Conservation (phyloP, 2,329 filamentous ascomycete genomes). For the Tolypocladium paradoxum region DNA sequence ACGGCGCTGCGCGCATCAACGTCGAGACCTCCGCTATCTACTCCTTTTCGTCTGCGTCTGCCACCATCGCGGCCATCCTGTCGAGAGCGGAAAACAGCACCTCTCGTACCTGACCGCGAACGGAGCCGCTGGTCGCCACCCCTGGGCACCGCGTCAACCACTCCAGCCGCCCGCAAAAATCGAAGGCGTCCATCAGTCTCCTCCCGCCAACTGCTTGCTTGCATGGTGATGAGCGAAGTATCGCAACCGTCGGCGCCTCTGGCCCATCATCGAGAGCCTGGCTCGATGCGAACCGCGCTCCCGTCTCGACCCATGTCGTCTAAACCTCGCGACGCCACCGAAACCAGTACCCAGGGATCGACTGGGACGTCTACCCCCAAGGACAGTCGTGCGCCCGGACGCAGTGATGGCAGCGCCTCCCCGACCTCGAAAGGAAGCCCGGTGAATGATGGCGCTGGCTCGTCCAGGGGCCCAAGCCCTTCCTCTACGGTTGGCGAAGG, state of each 20-base stretch:
- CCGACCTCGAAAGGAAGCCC: slow-evolving; percentile 15
- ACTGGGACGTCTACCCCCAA: slow-evolving; percentile 12
- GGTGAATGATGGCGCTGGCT: slow-evolving; percentile 10
- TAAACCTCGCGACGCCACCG: slow-evolving; percentile 14
- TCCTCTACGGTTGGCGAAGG: slow-evolving; percentile 9
- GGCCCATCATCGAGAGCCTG: slow-evolving; percentile 19
- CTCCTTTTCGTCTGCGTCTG: neutral
- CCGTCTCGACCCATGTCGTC: slow-evolving; percentile 26
- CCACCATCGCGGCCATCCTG: neutral
- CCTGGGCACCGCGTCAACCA: neutral
- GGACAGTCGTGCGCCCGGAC: slow-evolving; percentile 10
- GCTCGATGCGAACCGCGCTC: slow-evolving; percentile 23
- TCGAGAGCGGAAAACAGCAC: neutral
- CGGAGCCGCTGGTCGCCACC: neutral
- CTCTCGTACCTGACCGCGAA: neutral
- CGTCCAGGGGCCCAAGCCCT: slow-evolving; percentile 19
- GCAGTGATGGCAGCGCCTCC: slow-evolving; percentile 14
- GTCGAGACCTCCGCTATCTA: neutral
- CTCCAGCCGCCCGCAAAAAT: neutral
- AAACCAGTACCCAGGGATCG: slow-evolving; percentile 6
- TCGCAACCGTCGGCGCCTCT: slow-evolving; percentile 12
- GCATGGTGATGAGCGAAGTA: slow-evolving; percentile 21
- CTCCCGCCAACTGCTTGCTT: neutral
- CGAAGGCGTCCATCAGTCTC: neutral
- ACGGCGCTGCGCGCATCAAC: neutral